phyloP scores from a whole-genome alignment of 257 asterid species.

The Fraxinus americana region DNA sequence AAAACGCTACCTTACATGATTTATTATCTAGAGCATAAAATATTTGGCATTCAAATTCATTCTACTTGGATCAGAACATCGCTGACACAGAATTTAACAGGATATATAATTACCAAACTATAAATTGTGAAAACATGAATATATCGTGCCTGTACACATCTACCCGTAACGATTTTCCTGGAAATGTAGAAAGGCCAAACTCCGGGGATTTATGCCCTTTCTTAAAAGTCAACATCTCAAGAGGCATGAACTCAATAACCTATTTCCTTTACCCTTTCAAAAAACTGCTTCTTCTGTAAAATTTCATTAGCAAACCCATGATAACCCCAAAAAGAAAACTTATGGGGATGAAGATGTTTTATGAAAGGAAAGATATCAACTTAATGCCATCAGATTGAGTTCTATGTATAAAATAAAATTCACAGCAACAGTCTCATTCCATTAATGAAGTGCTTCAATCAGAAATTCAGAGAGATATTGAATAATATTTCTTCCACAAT shows the following conservation, averaged over 20 bases:
- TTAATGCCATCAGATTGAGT: neutral
- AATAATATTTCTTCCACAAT: neutral
- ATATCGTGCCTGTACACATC: neutral
- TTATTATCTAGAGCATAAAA: neutral
- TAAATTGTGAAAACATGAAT: neutral
- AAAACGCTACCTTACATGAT: slow-evolving; percentile 11
- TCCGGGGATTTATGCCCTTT: neutral
- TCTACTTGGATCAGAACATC: neutral
- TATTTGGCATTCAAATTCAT: slow-evolving; percentile 2
- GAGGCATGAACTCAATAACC: neutral
- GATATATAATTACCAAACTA: neutral
- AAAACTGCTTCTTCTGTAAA: neutral
- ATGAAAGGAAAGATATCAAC: no score
- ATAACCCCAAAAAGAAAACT: neutral
- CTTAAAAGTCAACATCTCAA: neutral
- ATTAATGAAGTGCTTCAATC: neutral
- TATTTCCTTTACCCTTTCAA: no score
- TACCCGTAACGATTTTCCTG: neutral
- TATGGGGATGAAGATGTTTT: neutral
- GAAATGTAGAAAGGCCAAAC: neutral
- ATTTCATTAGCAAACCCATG: neutral
- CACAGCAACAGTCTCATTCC: neutral
- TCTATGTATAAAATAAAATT: no score
- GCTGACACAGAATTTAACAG: neutral
- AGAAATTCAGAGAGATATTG: neutral